Base-by-base conservation (phyloP, 495 filamentous ascomycete species). In the Penicillium ochrochloron region DNA sequence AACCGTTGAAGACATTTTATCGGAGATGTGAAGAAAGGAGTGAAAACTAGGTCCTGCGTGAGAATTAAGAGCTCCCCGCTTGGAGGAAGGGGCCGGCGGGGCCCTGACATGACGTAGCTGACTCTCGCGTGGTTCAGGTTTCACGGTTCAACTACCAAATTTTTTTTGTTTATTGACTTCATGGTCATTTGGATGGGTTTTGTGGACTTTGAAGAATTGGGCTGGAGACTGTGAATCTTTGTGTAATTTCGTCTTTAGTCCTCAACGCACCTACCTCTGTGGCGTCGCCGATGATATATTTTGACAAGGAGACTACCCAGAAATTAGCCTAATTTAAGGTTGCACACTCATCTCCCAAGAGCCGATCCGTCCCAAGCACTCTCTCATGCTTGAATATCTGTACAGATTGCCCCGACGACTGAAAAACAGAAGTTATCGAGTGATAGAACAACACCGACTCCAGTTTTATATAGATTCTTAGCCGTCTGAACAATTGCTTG, bases 1-100 rank as follows among this genome's bases (percentile, higher is more conserved):
- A 41, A 83, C 92, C 39, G 84, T 89, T 63, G 82, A 84, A 58
- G 81, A 73, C 86, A 89, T 88, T 21, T 39, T 54, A 34, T 17
- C 61, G 15, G 31, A 12, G 5, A 51, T 34, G 25, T 27, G 50
- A 25, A 39, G 50, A 37, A 25, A 54, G 31, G 31, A 48, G 59
- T 25, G 31, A 46, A 53, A 27, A 4, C 4, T 27, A 37, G 29
- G 9, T 55, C 21, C 0, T n/a, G n/a, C 58, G 44, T 41, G 42
- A 70, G 58, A 61, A 58, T 42, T 62, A 46, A 53, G 12, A 48
- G 34, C 33, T 64, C 37, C 25, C 44, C 39, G 39, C 56, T 19
- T 41, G 37, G 5, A 41, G 35, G 35, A 10, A 37, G 37, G 58
- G 29, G 10, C 62, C 25, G 35, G 61, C 62, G 68, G 64, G 68